These are phyloP conservation scores for Ophiosphaerella korrae DNA, from an alignment of 2,329 filamentous ascomycete species.

Conservation along the genomic window DNA sequence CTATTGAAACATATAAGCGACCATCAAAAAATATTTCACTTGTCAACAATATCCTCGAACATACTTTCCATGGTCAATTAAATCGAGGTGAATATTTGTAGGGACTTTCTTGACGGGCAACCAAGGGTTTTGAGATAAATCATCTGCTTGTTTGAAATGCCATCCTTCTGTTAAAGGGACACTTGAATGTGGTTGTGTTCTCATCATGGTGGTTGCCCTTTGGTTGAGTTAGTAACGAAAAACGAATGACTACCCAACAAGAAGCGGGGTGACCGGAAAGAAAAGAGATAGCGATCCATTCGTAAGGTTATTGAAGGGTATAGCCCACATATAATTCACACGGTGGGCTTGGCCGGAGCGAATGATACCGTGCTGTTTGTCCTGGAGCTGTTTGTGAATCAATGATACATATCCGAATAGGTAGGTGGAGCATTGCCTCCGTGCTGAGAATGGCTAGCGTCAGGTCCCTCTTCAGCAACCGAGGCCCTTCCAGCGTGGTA, in stretches of 20 bases:
- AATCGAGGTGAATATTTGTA: slow-evolving; percentile 55
- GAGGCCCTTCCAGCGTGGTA: slow-evolving; percentile 16
- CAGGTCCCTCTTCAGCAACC: slow-evolving; percentile 22
- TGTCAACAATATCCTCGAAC: slow-evolving; percentile 11
- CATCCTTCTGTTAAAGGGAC: slow-evolving; percentile 48
- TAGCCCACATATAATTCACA: slow-evolving; percentile 31
- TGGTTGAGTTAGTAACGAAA: neutral
- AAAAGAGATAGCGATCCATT: slow-evolving; percentile 8
- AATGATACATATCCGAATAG: slow-evolving; percentile 21
- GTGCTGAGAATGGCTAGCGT: slow-evolving; percentile 29
- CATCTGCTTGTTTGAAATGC: slow-evolving; percentile 54
- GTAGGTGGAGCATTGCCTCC: slow-evolving; percentile 19
- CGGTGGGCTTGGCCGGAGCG: slow-evolving; percentile 32
- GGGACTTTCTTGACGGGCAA: slow-evolving; percentile 52
- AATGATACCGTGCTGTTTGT: slow-evolving; percentile 31
- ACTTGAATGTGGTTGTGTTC: slow-evolving; percentile 24
- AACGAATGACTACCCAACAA: slow-evolving; percentile 6
- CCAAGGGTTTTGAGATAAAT: slow-evolving; percentile 49
- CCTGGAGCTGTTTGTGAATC: slow-evolving; percentile 31
- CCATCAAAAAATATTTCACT: neutral
- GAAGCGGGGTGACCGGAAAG: slow-evolving; percentile 12
- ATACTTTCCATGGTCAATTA: slow-evolving; percentile 54
- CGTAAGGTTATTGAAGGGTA: slow-evolving; percentile 14
- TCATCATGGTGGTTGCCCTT: slow-evolving; percentile 27
- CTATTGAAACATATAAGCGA: slow-evolving; percentile 31